Evolutionary conservation across 179 eudicot genomes (phyloP).

Genomic region (Beta macrorhiza): DNA sequence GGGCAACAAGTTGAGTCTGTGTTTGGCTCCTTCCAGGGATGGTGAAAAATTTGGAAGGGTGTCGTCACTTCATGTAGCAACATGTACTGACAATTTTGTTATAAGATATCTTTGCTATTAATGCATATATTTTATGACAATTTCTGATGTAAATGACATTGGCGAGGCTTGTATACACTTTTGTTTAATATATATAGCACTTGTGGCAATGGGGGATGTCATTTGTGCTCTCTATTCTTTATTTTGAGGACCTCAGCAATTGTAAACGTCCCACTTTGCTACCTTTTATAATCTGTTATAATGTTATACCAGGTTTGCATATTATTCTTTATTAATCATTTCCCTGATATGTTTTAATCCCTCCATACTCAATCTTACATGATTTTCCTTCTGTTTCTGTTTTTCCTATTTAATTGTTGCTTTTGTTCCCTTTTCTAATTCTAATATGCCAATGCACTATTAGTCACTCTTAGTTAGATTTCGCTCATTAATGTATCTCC

Average conservation of each 20-base stretch:
- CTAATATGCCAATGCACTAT: too few relatives aligned
- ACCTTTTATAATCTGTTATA: not conserved
- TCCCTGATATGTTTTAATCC: not conserved
- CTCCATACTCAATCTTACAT: not conserved
- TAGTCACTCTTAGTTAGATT: not conserved
- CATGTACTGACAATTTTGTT: not conserved
- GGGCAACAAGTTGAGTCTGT: not conserved
- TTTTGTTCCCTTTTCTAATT: not conserved
- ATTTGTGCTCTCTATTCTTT: not conserved
- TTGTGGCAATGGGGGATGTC: not conserved
- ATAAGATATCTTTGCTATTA: not conserved
- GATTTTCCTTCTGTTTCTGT: not conserved
- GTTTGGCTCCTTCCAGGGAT: constrained; percentile 1
- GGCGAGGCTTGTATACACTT: too few relatives aligned
- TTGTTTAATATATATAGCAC: not conserved
- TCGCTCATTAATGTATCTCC: not conserved
- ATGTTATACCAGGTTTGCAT: not conserved
- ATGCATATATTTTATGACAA: not conserved
- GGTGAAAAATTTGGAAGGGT: constrained; percentile 11
- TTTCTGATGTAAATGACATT: not conserved
- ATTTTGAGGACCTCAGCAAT: not conserved
- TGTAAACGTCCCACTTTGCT: not conserved
- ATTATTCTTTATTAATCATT: not conserved
- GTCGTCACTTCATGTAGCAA: not conserved
- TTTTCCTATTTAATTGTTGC: not conserved